Percentiles rank a stretch among this genome's conserved stretches.
Conservation (phyloP, 768 basidiomycete species). For the Termitomyces sp. region DNA sequence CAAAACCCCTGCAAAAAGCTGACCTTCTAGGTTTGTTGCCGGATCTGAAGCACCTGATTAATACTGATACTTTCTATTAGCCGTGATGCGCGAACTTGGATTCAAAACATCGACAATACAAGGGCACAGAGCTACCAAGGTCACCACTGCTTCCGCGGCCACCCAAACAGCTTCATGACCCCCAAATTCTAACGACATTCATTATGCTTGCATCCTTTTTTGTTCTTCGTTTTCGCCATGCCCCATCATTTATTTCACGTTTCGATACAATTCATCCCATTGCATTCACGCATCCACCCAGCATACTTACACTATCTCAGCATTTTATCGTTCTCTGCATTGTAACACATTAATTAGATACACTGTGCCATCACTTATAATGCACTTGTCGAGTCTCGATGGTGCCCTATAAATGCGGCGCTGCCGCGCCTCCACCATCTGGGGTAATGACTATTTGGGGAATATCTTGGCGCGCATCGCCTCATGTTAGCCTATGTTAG, state of each 20-base stretch:
- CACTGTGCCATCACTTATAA: conserved; percentile 28
- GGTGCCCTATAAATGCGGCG: no score
- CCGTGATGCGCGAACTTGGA: conserved; percentile 81
- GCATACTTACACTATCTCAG: conserved; percentile 32
- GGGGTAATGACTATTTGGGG: neutral
- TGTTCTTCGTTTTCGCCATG: conserved; percentile 30
- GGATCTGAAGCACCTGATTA: neutral
- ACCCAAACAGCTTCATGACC: conserved; percentile 36
- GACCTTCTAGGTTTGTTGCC: conserved; percentile 59
- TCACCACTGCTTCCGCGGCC: conserved; percentile 33
- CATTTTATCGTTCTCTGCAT: conserved; percentile 34
- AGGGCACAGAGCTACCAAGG: conserved; percentile 48
- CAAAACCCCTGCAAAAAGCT: conserved; percentile 88
- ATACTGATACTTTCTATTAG: conserved; percentile 22
- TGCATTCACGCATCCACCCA: conserved; percentile 34
- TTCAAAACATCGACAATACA: conserved; percentile 84
- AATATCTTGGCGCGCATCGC: neutral
- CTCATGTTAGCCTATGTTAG: neutral
- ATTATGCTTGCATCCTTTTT: conserved; percentile 24
- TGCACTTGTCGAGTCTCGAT: conserved; percentile 10
- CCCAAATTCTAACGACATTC: conserved; percentile 22
- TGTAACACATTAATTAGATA: conserved; percentile 51
- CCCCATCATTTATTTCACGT: conserved; percentile 26
- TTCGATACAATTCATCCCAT: conserved; percentile 35
- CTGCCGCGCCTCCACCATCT: neutral